Percentiles rank a stretch among this genome's conserved stretches.
phyloP scores from a whole-genome alignment of 257 asterid genomes.

The Thymus mandschuricus region DNA sequence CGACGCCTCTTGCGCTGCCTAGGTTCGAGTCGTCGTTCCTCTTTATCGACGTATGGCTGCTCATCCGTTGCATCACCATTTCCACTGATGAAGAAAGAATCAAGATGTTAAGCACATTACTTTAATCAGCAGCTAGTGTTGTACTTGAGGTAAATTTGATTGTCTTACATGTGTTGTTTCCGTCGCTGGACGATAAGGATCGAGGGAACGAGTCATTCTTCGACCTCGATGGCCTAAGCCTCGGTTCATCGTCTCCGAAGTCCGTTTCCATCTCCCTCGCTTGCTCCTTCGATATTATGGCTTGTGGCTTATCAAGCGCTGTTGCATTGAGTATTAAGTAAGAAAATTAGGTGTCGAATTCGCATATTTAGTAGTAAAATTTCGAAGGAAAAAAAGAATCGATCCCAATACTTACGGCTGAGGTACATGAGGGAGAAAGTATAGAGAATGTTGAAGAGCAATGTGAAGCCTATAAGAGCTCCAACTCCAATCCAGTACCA shows the following conservation, averaged over 20 bases:
- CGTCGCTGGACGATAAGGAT: constrained; percentile 53
- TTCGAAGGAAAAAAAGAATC: not conserved
- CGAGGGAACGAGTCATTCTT: constrained; percentile 50
- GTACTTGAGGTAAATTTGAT: not conserved
- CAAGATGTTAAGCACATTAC: constrained; percentile 16
- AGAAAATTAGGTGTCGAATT: not conserved
- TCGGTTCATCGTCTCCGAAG: constrained; percentile 51
- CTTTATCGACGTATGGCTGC: constrained; percentile 43
- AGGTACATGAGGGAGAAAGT: constrained; percentile 68
- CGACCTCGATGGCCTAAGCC: constrained; percentile 49
- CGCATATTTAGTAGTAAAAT: not conserved
- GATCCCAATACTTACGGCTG: constrained; percentile 52
- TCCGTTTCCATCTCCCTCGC: constrained; percentile 66
- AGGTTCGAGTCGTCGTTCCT: constrained; percentile 40
- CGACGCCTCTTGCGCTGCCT: constrained; percentile 40
- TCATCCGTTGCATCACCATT: constrained; percentile 61
- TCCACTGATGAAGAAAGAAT: constrained; percentile 51
- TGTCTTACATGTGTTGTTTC: constrained; percentile 60
- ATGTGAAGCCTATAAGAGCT: constrained; percentile 60
- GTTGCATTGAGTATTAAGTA: constrained; percentile 3
- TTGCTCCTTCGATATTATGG: constrained; percentile 80
- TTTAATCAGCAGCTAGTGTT: not conserved
- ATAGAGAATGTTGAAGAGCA: constrained; percentile 64
- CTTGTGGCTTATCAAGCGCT: constrained; percentile 91
- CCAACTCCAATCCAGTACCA: constrained; percentile 73